phyloP scores from a whole-genome alignment of 2,329 filamentous ascomycete genomes.

The Septoria linicola region DNA sequence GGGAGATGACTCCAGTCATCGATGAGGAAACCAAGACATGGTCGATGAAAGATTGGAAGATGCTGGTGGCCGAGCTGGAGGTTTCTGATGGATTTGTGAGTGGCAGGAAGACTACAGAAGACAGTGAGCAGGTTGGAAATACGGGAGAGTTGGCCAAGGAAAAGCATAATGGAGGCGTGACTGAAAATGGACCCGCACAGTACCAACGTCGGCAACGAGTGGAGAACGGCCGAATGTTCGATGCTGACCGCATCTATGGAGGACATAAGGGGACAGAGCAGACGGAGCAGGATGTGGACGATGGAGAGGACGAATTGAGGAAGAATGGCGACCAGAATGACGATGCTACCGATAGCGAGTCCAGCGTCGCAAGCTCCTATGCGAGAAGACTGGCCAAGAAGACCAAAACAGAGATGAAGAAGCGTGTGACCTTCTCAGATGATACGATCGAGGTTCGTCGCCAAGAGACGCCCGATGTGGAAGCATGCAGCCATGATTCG shows the following conservation, averaged over 20 bases:
- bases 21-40: neutral
- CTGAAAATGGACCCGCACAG: neutral
- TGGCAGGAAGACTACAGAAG: neutral
- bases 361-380: slow-evolving; percentile 3
- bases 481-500: neutral
- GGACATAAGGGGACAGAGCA: neutral
- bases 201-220: neutral
- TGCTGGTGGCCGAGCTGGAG: neutral
- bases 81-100: neutral
- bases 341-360: neutral
- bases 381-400: neutral
- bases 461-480: no score
- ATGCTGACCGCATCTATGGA: neutral
- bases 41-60: neutral
- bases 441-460: no score
- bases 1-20: neutral
- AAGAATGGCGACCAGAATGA: neutral
- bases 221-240: no score
- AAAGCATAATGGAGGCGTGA: neutral
- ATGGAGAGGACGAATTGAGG: no score
- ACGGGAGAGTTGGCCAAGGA: neutral
- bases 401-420: neutral
- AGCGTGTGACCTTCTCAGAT: no score
- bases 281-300: neutral
- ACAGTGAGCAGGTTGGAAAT: neutral